Percentiles rank a stretch among this genome's conserved stretches.
These are phyloP conservation scores for Glutinoglossum americanum DNA, from an alignment of 495 filamentous ascomycete genomes.

Conservation along the genomic window DNA sequence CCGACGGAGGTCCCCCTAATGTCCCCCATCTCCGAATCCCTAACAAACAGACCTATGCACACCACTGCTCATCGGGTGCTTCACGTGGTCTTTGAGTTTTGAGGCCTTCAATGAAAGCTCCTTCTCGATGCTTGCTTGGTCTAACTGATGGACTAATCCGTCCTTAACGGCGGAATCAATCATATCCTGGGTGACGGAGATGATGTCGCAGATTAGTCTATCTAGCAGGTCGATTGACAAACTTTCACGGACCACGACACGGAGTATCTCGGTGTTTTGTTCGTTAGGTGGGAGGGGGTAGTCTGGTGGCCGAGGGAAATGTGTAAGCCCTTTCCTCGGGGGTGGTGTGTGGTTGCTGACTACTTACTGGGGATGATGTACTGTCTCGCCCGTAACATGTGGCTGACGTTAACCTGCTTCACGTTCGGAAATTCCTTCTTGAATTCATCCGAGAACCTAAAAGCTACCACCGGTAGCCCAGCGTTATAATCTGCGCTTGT, in stretches of 20 bases:
- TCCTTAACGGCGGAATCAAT: conserved; percentile 19
- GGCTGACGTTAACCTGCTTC: conserved; percentile 42
- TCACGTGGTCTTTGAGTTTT: conserved; percentile 15
- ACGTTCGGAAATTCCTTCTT: conserved; percentile 37
- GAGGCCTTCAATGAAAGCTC: conserved; percentile 16
- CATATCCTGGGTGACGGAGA: conserved; percentile 32
- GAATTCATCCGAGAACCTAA: conserved; percentile 42
- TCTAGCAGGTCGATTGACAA: conserved; percentile 51
- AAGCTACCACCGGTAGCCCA: conserved; percentile 51
- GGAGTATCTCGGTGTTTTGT: conserved; percentile 41
- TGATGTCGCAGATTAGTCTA: conserved; percentile 32
- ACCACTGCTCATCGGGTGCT: conserved; percentile 30
- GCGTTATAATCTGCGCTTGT: conserved; percentile 40
- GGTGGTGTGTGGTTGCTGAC: not conserved
- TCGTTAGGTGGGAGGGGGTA: conserved; percentile 46
- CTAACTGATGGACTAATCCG: conserved; percentile 14
- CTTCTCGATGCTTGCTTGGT: conserved; percentile 18
- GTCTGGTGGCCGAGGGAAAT: conserved; percentile 17
- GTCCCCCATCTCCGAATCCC: too few species aligned
- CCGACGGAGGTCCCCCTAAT: too few species aligned
- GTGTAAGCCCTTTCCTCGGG: too few species aligned
- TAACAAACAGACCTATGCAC: conserved; percentile 39
- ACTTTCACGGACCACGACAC: conserved; percentile 46
- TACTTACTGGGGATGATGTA: conserved; percentile 49
- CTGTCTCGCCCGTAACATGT: conserved; percentile 42